Evolutionary conservation across 495 filamentous ascomycete genomes (phyloP).

Genomic region (Podospora conica): DNA sequence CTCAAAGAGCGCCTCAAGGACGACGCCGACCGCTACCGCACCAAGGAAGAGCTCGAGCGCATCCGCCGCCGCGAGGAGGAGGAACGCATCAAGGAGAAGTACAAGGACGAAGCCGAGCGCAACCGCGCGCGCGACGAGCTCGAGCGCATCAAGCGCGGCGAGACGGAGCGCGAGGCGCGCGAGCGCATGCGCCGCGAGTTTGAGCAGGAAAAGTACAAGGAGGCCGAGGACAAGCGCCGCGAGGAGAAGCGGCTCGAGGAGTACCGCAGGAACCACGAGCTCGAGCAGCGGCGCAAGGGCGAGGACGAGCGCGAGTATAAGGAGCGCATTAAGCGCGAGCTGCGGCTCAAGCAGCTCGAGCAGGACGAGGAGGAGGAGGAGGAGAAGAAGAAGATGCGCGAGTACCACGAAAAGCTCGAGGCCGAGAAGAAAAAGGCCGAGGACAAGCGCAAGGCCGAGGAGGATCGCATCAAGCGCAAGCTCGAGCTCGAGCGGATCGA

Average conservation of each 20-base stretch:
- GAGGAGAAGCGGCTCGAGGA: conserved; percentile 22
- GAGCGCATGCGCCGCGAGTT: conserved; percentile 27
- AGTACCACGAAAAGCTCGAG: conserved; percentile 42
- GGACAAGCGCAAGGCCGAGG: conserved; percentile 40
- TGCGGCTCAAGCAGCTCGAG: conserved; percentile 26
- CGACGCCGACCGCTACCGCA: conserved; percentile 25
- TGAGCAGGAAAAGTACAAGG: conserved; percentile 47
- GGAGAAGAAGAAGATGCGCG: conserved; percentile 35
- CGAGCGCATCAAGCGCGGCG: conserved; percentile 23
- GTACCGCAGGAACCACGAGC: conserved; percentile 34
- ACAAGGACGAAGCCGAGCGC: conserved; percentile 28
- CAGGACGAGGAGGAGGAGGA: conserved; percentile 39
- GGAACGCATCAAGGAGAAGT: conserved; percentile 27
- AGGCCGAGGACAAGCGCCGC: conserved; percentile 32
- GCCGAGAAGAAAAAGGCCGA: conserved; percentile 37
- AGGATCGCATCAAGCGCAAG: conserved; percentile 45
- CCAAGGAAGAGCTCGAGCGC: conserved; percentile 21
- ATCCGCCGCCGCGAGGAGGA: conserved; percentile 33
- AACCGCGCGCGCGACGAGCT: conserved; percentile 23
- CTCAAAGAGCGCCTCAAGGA: conserved; percentile 24
- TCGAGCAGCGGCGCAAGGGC: conserved; percentile 32
- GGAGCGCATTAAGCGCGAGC: conserved; percentile 28
- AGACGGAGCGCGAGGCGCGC: conserved; percentile 39
- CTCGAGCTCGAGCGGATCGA: conserved; percentile 52
- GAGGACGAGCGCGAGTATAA: conserved; percentile 33